Evolutionary conservation across 2,329 filamentous ascomycete genomes (phyloP).

Genomic region (Cordyceps militaris): DNA sequence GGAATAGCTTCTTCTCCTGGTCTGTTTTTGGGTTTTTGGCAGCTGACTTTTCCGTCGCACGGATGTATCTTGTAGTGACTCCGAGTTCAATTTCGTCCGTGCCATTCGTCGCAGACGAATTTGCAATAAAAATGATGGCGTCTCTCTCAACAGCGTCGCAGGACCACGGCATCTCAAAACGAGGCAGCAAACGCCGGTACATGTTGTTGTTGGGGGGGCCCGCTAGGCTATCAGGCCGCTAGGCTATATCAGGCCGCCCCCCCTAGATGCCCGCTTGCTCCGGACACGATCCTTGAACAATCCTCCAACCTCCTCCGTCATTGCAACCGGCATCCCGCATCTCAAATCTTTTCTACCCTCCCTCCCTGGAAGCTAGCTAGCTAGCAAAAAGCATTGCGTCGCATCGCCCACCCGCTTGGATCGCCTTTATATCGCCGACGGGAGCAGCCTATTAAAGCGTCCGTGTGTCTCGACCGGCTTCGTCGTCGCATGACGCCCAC

Average conservation of each 20-base stretch:
- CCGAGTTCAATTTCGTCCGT: not conserved
- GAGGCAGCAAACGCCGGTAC: too few relatives aligned
- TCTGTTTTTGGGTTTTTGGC: not conserved
- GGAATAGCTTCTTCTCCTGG: not conserved
- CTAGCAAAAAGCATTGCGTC: not conserved
- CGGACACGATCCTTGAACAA: too few relatives aligned
- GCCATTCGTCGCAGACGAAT: too few relatives aligned
- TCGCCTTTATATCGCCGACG: not conserved
- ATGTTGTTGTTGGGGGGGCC: too few relatives aligned
- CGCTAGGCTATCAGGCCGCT: too few relatives aligned
- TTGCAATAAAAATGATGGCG: too few relatives aligned
- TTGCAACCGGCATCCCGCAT: not conserved
- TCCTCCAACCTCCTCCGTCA: not conserved
- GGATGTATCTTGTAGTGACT: not conserved
- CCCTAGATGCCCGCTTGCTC: too few relatives aligned
- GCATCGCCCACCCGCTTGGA: not conserved
- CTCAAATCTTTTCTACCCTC: slow-evolving; percentile 1
- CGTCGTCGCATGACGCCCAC: not conserved
- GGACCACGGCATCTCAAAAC: too few relatives aligned
- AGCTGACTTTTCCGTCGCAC: not conserved
- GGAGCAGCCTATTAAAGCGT: not conserved
- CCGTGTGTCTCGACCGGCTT: not conserved
- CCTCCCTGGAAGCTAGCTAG: not conserved
- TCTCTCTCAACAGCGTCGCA: too few relatives aligned
- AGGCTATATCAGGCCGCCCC: too few relatives aligned